phyloP scores from a whole-genome alignment of 1,284 basidiomycete genomes.

The Leucoagaricus sp. region DNA sequence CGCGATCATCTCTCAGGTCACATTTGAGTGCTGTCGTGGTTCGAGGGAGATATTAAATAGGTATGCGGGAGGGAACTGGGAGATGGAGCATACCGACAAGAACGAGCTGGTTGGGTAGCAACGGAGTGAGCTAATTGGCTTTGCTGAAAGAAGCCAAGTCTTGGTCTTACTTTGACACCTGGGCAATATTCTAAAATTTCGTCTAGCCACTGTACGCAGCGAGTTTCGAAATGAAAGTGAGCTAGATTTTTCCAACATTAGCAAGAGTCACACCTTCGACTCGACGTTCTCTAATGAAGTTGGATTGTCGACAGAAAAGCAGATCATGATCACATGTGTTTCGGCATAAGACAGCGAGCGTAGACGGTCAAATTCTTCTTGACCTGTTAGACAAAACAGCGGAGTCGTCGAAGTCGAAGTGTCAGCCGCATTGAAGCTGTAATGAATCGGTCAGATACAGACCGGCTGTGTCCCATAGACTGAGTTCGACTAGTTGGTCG shows the following conservation, averaged over 20 bases:
- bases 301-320: constrained; percentile 91
- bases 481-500: constrained; percentile 90
- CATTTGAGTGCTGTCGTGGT: constrained; percentile 81
- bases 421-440: not conserved
- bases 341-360: constrained; percentile 91
- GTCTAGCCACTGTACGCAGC: constrained; percentile 72
- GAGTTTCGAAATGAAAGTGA: constrained; percentile 2
- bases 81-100: constrained; percentile 72
- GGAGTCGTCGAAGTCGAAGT: too few species aligned
- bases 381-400: too few species aligned
- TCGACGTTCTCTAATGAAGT: constrained; percentile 94
- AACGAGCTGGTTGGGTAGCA: constrained; percentile 59
- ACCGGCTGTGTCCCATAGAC: constrained; percentile 96
- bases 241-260: not conserved
- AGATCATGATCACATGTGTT: constrained; percentile 92
- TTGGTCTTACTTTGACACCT: constrained; percentile 80
- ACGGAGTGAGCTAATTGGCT: not conserved
- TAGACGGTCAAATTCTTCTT: constrained; percentile 90
- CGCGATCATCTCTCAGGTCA: constrained; percentile 83
- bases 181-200: constrained; percentile 90
- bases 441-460: constrained; percentile 32
- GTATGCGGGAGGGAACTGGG: constrained; percentile 4
- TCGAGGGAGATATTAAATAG: constrained; percentile 14
- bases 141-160: not conserved
- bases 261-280: constrained; percentile 75